These are phyloP conservation scores for Pleurotus djamor DNA, from an alignment of 768 basidiomycete genomes.

Conservation along the genomic window DNA sequence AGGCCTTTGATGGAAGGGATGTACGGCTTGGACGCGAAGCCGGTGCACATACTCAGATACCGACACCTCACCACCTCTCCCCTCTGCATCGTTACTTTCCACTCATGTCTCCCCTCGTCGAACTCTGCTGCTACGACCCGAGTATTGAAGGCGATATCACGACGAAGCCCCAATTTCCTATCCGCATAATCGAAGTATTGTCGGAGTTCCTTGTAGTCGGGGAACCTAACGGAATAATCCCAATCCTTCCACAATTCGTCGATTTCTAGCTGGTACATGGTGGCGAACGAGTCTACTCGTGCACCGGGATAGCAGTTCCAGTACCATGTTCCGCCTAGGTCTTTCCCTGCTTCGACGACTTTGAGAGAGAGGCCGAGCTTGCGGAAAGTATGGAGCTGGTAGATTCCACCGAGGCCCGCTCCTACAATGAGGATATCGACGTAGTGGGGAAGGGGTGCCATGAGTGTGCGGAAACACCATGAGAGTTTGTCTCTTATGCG, in stretches of 20 bases:
- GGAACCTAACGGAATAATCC: constrained; percentile 9
- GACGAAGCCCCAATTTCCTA: constrained; percentile 19
- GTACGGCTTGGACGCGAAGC: constrained; percentile 20
- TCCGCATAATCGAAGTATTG: constrained; percentile 19
- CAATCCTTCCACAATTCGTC: constrained; percentile 23
- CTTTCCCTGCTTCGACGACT: constrained; percentile 12
- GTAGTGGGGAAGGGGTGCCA: not conserved
- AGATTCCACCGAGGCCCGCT: constrained; percentile 21
- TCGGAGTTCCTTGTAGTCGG: constrained; percentile 7
- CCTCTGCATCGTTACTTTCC: constrained; percentile 18
- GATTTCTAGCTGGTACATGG: constrained; percentile 19
- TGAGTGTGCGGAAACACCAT: not conserved
- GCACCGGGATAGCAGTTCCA: constrained; percentile 25
- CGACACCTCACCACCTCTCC: constrained; percentile 14
- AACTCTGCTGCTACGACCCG: constrained; percentile 18
- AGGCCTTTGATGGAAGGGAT: constrained; percentile 18
- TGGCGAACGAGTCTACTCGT: constrained; percentile 21
- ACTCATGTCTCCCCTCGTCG: constrained; percentile 15
- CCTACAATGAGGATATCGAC: constrained; percentile 21
- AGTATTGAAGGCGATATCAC: constrained; percentile 19
- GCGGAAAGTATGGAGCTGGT: constrained; percentile 1
- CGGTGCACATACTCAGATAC: constrained; percentile 21
- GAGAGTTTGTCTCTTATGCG: not conserved
- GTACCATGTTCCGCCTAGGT: constrained; percentile 22
- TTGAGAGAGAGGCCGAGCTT: not conserved